Conservation (phyloP, 306 rosid genomes). For the Boehmeria nivea region DNA sequence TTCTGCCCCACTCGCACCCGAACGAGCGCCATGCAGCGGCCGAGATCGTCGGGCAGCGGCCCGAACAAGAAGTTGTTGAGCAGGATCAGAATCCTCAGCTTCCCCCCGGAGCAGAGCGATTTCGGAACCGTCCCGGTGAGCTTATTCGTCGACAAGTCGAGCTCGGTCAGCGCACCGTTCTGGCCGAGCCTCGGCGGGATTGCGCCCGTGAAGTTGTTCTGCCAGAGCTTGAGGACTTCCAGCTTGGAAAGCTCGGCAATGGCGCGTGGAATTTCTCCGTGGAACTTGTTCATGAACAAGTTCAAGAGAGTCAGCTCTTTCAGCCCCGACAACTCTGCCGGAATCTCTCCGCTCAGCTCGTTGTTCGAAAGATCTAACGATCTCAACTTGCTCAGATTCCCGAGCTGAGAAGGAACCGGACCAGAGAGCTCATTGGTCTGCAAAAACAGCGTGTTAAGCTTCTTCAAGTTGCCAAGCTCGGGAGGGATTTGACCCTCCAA, state of each 20-base stretch:
- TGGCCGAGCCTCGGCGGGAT: conserved; percentile 71
- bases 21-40: conserved; percentile 51
- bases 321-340: conserved; percentile 56
- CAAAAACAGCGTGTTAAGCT: conserved; percentile 68
- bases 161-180: conserved; percentile 55
- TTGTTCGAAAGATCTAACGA: conserved; percentile 80
- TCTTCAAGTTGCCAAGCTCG: conserved; percentile 60
- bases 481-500: conserved; percentile 69
- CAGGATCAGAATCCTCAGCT: conserved; percentile 55
- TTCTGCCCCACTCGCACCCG: conserved; percentile 83
- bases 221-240: conserved; percentile 73
- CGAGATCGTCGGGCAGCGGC: conserved; percentile 67
- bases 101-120: conserved; percentile 59
- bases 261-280: conserved; percentile 66
- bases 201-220: conserved; percentile 73
- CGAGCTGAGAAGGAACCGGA: conserved; percentile 56
- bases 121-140: conserved; percentile 76
- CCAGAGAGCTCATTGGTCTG: conserved; percentile 78
- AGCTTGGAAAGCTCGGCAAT: conserved; percentile 63
- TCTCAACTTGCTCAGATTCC: conserved; percentile 53
- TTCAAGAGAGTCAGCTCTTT: conserved; percentile 61
- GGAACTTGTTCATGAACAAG: conserved; percentile 74
- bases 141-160: conserved; percentile 81
- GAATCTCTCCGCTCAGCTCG: conserved; percentile 65
- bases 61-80: conserved; percentile 81